A percentile compares a stretch with the other conserved stretches of the same genome.
phyloP scores from a whole-genome alignment of 1,284 basidiomycete genomes.

The Cystobasidium pallidum region DNA sequence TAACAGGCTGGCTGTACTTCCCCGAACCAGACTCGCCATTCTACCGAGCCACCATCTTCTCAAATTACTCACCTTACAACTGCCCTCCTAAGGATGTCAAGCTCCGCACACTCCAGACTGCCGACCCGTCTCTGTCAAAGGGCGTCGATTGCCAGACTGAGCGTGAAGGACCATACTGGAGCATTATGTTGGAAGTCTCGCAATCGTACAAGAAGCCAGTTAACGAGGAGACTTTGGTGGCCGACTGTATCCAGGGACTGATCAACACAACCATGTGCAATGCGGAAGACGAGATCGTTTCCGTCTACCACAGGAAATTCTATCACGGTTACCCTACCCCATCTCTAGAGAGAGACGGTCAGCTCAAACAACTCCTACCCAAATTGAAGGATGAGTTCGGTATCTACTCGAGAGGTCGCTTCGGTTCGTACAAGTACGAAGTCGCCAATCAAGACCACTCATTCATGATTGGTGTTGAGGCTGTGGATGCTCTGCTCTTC shows the following conservation, averaged over 20 bases:
- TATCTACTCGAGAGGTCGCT: constrained; percentile 61
- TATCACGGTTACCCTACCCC: constrained; percentile 60
- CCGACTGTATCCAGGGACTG: constrained; percentile 61
- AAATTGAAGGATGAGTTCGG: constrained; percentile 58
- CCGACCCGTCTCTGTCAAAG: constrained; percentile 58
- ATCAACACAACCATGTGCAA: constrained; percentile 60
- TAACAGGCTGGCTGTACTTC: constrained; percentile 57
- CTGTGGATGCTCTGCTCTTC: constrained; percentile 56
- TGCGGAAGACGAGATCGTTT: constrained; percentile 61
- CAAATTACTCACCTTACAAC: constrained; percentile 63
- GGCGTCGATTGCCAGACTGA: constrained; percentile 56
- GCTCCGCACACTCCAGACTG: constrained; percentile 60
- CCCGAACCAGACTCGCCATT: constrained; percentile 60
- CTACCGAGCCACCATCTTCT: constrained; percentile 64
- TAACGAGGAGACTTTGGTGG: constrained; percentile 59
- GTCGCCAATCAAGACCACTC: constrained; percentile 63
- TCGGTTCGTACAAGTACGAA: constrained; percentile 63
- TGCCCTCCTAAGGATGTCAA: constrained; percentile 57
- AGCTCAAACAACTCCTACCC: constrained; percentile 59
- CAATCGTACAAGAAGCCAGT: constrained; percentile 62
- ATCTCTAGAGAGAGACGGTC: constrained; percentile 59
- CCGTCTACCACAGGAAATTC: constrained; percentile 61
- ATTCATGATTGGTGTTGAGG: constrained; percentile 63
- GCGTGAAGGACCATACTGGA: constrained; percentile 59
- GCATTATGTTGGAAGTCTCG: constrained; percentile 62